Evolutionary conservation across 2,329 filamentous ascomycete species (phyloP), one percentile per base, ranked within the genome.

Genomic region (Aschersonia sp.): DNA sequence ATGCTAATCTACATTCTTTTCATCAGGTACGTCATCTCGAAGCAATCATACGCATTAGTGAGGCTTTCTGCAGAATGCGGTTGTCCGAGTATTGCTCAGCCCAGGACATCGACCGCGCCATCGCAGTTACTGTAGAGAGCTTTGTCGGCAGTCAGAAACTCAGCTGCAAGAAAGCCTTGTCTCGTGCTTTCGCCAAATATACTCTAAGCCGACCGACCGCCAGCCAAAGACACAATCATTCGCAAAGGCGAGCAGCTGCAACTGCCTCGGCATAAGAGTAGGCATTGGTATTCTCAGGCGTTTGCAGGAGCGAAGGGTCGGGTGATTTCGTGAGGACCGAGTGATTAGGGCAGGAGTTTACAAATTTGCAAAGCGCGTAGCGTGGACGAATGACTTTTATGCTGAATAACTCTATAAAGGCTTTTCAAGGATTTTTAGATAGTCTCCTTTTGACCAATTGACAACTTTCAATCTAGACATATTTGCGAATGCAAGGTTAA

Each of bases 141-240:
- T 98, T 98, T 60, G 87, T 98, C 42, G 87, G 85, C 51, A 94
- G 86, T 57, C 92, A 98, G 64, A 98, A 98, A 71, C 80, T 97
- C 58, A 94, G 87, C 69, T 92, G 87, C 69, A 98, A 97, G 76
- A 95, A 95, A 73, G 88, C 92, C 12, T 75, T 98, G 43, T 85
- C 88, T 0, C 76, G 92, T 50, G 87, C 92, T 5, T 98, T 98
- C 70, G 88, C 92, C 58, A 98, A 98, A 71, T 98, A 97, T 62
- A 86, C 83, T 1, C 64, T 81, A 45, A 70, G 9, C 9, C 10
- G 40, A n/a, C n/a, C 40, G 40, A n/a, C 9, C 2, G 40, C 11
- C 40, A 41, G 40, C n/a, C 40, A 41, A n/a, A 11, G 40, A n/a
- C 10, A 7, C 40, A 22, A 22, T n/a, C 35, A 31, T 10, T 41